Conservation (phyloP, 2,329 filamentous ascomycete species). For the Ceratocystis diversiconidia region DNA sequence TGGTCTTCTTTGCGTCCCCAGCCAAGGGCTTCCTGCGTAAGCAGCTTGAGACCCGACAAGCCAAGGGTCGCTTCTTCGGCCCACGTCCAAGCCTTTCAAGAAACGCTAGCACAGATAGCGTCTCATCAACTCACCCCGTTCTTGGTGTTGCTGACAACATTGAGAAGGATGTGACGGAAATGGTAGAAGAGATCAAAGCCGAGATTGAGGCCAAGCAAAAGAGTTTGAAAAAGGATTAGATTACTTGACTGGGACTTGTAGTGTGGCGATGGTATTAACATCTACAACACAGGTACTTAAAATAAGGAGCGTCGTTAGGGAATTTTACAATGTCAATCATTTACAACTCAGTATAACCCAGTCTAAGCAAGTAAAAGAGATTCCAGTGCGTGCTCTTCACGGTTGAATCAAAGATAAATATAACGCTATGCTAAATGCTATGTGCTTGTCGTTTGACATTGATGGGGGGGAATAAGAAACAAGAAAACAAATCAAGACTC, state of each 20-base stretch:
- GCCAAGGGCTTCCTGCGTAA: slow-evolving; percentile 48
- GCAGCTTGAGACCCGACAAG: slow-evolving; percentile 43
- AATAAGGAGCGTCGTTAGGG: no score
- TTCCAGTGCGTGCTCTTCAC: background rate
- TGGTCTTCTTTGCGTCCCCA: slow-evolving; percentile 68
- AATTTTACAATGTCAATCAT: no score
- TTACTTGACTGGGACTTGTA: background rate
- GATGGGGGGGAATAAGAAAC: slow-evolving; percentile 1
- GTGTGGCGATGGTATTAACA: background rate
- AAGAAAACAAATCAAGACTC: slow-evolving; percentile 2
- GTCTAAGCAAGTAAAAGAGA: no score
- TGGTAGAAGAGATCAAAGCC: slow-evolving; percentile 55
- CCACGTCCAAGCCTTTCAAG: slow-evolving; percentile 27
- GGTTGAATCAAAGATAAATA: background rate
- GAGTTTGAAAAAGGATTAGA: slow-evolving; percentile 5
- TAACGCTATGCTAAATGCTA: slow-evolving; percentile 4
- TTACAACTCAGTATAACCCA: no score
- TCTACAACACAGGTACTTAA: no score
- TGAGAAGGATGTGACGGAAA: slow-evolving; percentile 60
- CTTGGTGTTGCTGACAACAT: slow-evolving; percentile 70
- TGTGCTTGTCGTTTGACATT: background rate
- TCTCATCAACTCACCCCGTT: slow-evolving; percentile 45
- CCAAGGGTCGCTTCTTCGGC: slow-evolving; percentile 30
- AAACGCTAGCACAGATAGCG: slow-evolving; percentile 42
- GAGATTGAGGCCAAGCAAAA: slow-evolving; percentile 45